These are phyloP conservation scores for Cudoniella acicularis DNA, from an alignment of 495 filamentous ascomycete genomes.

Conservation along the genomic window DNA sequence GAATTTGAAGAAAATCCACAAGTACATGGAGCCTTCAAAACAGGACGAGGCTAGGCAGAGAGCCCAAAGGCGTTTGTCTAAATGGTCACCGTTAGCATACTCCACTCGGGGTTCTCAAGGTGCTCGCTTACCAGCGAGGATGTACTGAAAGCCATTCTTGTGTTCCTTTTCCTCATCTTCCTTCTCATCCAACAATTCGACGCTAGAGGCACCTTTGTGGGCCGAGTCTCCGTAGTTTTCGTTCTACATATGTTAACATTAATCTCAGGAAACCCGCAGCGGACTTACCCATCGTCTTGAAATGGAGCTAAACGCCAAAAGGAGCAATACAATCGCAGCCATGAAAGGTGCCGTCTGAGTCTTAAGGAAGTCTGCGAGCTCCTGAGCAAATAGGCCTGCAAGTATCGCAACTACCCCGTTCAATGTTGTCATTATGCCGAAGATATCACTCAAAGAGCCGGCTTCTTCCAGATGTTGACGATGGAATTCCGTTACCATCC, in stretches of 20 bases:
- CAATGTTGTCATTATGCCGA: constrained; percentile 48
- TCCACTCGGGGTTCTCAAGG: not conserved
- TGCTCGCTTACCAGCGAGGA: not conserved
- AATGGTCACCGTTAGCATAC: not conserved
- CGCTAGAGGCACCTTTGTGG: not conserved
- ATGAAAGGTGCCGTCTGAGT: constrained; percentile 50
- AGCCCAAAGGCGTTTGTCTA: constrained; percentile 38
- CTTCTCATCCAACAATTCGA: not conserved
- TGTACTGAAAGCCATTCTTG: not conserved
- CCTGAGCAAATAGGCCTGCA: constrained; percentile 40
- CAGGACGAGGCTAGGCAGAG: constrained; percentile 45
- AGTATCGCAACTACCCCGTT: constrained; percentile 49
- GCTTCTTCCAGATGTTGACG: constrained; percentile 27
- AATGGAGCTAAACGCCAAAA: constrained; percentile 37
- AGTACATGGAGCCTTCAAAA: constrained; percentile 58
- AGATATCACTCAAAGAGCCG: constrained; percentile 38
- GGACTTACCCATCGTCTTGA: constrained; percentile 42
- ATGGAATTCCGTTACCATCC: constrained; percentile 54
- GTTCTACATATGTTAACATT: not conserved
- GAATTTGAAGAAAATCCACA: constrained; percentile 56
- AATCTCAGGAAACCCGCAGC: not conserved
- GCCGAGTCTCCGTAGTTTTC: not conserved
- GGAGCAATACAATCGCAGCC: constrained; percentile 36
- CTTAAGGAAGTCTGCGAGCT: constrained; percentile 34
- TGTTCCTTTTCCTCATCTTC: not conserved